Base-by-base conservation (phyloP, 495 filamentous ascomycete genomes). In the Lentithecium fluviatile region DNA sequence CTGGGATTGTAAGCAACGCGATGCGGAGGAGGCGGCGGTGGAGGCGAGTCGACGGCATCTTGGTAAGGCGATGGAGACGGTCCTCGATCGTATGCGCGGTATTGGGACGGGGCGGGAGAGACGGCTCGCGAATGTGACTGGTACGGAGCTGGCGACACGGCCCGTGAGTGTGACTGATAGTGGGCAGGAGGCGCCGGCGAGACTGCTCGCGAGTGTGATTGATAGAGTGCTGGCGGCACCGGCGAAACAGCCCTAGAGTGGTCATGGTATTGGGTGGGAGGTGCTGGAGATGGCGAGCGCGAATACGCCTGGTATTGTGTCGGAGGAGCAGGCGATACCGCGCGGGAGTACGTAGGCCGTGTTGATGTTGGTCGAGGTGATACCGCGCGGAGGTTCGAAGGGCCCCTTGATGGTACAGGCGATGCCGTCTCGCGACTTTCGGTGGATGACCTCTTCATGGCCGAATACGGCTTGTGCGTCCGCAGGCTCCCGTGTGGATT, bases 11-110 rank as follows among this genome's bases (percentile, higher is more conserved):
- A 76, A 0, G 65, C 68, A 12, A 75, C 65, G 36, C 71, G 67
- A 62, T 78, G 76, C 13, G 73, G 71, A 38, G 76, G 72, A 10
- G 75, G 69, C 24, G 74, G 76, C 11, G 77, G 72, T 17, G 74
- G 70, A 20, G 72, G 71, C 1, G 71, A 69, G 26, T 65, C 40
- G 40, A 43, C 69, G 20, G 56, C 47, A 21, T 68, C 51, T 21
- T 57, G 56, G 24, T 58, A 62, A 15, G 71, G 74, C 11, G 47
- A 56, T 37, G 75, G 75, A 13, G 74, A 77, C n/a, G 71, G 66
- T 4, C 48, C 61, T 40, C 56, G 56, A 20, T 29, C 36, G 37
- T 59, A 59, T 1, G 56, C n/a, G 6, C 23, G 59, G 45, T 52
- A 67, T 17, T 64, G 59, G 21, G 52, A 63, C 6, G 71, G 73